Base-by-base conservation (phyloP, 2,329 filamentous ascomycete species). In the Calonectria naviculata region DNA sequence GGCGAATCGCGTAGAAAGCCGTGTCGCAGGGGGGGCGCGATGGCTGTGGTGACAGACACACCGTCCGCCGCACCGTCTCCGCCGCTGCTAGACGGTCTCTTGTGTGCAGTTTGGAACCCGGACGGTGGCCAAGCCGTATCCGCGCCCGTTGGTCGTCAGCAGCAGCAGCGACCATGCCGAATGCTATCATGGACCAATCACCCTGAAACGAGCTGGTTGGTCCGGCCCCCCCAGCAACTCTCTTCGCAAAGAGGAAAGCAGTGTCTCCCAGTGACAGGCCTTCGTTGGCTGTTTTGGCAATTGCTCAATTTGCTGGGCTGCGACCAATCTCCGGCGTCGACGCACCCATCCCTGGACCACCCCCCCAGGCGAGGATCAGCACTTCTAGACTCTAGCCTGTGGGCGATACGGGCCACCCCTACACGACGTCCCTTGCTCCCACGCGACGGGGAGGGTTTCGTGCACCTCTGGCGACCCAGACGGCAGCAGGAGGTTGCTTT, bases 341-440 rank as follows among this genome's bases (percentile, higher is more conserved):
- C n/a, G 36, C 17, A 31, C 31, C 31, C 24, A 21, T 49, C 46
- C 26, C n/a, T 17, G 46, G 49, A 24, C 15, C 62, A 24, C 15
- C 62, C 44, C 21, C 62, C 52, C 63, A 46, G 46, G 65, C 42
- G 65, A 67, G 65, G 65, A 67, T 67, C 65, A 49, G 13, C 65
- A 36, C 36, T n/a, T n/a, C n/a, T n/a, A n/a, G n/a, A n/a, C n/a
- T 47, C 42, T 41, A 56, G 65, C 21, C 49, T 49, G 24, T 46
- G 49, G 29, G 24, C n/a, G 19, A 65, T 49, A 56, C 44, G 28
- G 65, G 58, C 29, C 47, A 47, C 66, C 65, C 46, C 54, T 68
- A 52, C 66, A 36, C 38, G 19, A 28, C 8, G 24, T 26, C 58
- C 66, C 66, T 46, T 63, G 66, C 49, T 68, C 66, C 66, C 66